Conservation (phyloP, 768 basidiomycete species). For the Serpula lacrymans region DNA sequence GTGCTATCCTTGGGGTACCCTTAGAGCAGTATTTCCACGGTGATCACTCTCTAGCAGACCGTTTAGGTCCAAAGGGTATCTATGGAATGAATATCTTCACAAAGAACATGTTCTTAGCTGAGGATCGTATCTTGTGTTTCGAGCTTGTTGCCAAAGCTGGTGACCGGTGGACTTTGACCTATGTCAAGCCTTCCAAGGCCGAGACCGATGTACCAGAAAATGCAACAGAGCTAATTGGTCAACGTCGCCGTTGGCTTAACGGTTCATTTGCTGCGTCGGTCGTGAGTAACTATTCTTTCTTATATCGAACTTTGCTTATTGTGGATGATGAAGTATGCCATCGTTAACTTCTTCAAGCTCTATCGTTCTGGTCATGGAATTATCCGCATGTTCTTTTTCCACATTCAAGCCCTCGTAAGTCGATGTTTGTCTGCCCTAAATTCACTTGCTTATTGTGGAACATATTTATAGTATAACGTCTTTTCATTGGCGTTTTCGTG, state of each 20-base stretch:
- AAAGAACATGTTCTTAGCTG: slow-evolving; percentile 89
- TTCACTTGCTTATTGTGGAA: not conserved
- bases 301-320: not conserved
- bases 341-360: slow-evolving; percentile 90
- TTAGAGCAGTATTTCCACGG: slow-evolving; percentile 85
- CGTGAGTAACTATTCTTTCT: slow-evolving; percentile 40
- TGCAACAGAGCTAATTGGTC: slow-evolving; percentile 91
- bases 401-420: slow-evolving; percentile 84
- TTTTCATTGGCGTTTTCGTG: slow-evolving; percentile 85
- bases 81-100: slow-evolving; percentile 98
- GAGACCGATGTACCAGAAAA: slow-evolving; percentile 95
- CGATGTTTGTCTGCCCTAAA: slow-evolving; percentile 1
- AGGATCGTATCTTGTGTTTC: slow-evolving; percentile 97
- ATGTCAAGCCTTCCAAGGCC: slow-evolving; percentile 94
- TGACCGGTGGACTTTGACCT: slow-evolving; percentile 84
- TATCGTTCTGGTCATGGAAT: slow-evolving; percentile 86
- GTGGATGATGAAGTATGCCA: slow-evolving; percentile 58
- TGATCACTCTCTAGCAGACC: slow-evolving; percentile 86
- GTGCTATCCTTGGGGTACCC: slow-evolving; percentile 86
- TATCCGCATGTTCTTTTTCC: slow-evolving; percentile 95
- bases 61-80: slow-evolving; percentile 90
- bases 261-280: slow-evolving; percentile 93
- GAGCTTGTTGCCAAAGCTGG: slow-evolving; percentile 90
- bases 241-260: slow-evolving; percentile 95
- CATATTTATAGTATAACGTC: slow-evolving; percentile 65